Evolutionary conservation across 2,329 filamentous ascomycete species (phyloP), one percentile per base, ranked within the genome.

Genomic region (Pseudopyricularia cyperi): DNA sequence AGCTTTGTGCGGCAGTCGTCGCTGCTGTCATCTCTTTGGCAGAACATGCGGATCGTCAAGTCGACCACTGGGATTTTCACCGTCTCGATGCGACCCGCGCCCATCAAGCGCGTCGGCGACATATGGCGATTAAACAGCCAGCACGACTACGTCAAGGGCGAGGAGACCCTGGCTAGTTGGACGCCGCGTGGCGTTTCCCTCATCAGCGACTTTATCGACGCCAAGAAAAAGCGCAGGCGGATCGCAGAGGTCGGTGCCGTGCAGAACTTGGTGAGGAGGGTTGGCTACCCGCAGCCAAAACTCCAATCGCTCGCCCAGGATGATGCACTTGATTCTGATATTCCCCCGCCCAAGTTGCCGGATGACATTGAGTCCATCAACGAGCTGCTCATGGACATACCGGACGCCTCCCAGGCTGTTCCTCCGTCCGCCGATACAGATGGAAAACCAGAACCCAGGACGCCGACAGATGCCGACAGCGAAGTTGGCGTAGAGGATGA

Each of bases 101-200:
- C 89, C 3, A 89, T 95, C 50, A 96, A 96, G 68, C 80, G 88
- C 47, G 88, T 89, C 0, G 89, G 89, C 3, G 93, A 98, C 64
- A 74, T 98, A 12, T 98, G 93, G 93, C 82, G 93, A 52, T 89
- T 97, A 82, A 94, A 89, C 65, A 97, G 90, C 15, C 84, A 88
- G 54, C 86, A 95, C 61, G 89, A 95, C 65, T 97, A 96, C 63
- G 87, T 98, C 60, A 96, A 95, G 66, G 93, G 93, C 52, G 90
- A 98, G 67, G 93, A 98, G 66, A 77, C 83, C 48, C 73, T 98
- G 37, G 82, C 75, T 2, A 82, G 82, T 53, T 98, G 93, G 93
- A 82, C 83, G 7, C 91, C 93, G 2, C 80, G 93, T 42, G 89
- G 93, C 34, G 87, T 97, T 3, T 94, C 89, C 0, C 71, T 98